Conservation (phyloP, 2,329 filamentous ascomycete species). For the Sporothrix luriei region DNA sequence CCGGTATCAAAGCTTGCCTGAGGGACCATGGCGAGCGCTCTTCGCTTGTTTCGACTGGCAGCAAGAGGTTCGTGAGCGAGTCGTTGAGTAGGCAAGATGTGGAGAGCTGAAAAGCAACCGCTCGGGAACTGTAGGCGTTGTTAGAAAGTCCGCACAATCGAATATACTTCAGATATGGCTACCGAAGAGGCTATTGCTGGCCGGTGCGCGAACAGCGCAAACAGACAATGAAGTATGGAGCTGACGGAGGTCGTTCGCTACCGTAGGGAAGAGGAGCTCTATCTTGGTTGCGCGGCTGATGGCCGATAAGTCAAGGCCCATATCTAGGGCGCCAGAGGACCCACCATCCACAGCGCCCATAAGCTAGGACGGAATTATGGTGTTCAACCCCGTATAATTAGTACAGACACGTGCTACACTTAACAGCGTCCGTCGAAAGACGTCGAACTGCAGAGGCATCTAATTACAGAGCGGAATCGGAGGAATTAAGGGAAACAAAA, state of each 20-base stretch:
- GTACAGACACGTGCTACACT: too few species aligned
- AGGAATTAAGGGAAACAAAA: neutral
- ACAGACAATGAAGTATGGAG: too few species aligned
- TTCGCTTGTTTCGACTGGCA: neutral
- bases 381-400: too few species aligned
- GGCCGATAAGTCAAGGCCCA: too few species aligned
- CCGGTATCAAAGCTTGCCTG: conserved; percentile 71
- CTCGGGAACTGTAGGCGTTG: neutral
- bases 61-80: neutral
- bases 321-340: too few species aligned
- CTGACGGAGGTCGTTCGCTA: too few species aligned
- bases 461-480: neutral
- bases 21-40: conserved; percentile 65
- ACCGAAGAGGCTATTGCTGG: neutral
- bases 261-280: too few species aligned
- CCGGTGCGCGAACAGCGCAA: neutral
- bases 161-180: neutral
- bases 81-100: neutral
- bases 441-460: too few species aligned
- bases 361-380: too few species aligned
- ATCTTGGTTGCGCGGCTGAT: too few species aligned
- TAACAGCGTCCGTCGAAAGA: too few species aligned
- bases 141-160: neutral
- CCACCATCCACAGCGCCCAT: too few species aligned
- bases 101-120: neutral